A percentile compares a stretch with the other conserved stretches of the same genome.
Conservation (phyloP, 2,329 filamentous ascomycete species). For the Beauveria scarabaeidicola region DNA sequence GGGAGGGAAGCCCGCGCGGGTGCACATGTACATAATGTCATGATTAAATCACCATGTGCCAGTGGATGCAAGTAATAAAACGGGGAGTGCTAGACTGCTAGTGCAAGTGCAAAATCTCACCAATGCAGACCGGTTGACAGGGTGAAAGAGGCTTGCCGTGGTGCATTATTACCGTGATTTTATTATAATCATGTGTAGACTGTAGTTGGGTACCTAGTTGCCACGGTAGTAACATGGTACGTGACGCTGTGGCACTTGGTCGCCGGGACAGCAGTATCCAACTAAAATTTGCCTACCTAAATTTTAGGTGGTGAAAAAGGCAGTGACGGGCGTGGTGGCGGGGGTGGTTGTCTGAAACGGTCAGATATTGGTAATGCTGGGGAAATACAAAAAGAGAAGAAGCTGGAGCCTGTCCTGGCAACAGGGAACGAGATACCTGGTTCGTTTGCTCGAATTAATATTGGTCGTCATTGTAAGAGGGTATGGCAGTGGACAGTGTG, state of each 20-base stretch:
- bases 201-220: neutral
- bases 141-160: neutral
- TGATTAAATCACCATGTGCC: too few species aligned
- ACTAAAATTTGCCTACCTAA: too few species aligned
- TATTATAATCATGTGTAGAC: too few species aligned
- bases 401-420: neutral
- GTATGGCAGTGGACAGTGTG: too few species aligned
- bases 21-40: too few species aligned
- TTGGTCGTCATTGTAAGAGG: too few species aligned
- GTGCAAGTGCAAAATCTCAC: too few species aligned
- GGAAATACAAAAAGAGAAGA: neutral
- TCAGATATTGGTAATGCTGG: too few species aligned
- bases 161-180: neutral
- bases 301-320: neutral
- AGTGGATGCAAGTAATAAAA: too few species aligned
- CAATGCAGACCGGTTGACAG: too few species aligned
- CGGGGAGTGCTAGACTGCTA: too few species aligned
- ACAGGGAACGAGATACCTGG: neutral
- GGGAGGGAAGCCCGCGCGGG: too few species aligned
- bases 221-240: neutral
- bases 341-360: neutral
- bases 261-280: slow-evolving; percentile 1
- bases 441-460: neutral
- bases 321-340: neutral
- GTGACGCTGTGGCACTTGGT: slow-evolving; percentile 1